Evolutionary conservation across 441 rosid genomes (phyloP).

Genomic region (Raphanus hybrid): DNA sequence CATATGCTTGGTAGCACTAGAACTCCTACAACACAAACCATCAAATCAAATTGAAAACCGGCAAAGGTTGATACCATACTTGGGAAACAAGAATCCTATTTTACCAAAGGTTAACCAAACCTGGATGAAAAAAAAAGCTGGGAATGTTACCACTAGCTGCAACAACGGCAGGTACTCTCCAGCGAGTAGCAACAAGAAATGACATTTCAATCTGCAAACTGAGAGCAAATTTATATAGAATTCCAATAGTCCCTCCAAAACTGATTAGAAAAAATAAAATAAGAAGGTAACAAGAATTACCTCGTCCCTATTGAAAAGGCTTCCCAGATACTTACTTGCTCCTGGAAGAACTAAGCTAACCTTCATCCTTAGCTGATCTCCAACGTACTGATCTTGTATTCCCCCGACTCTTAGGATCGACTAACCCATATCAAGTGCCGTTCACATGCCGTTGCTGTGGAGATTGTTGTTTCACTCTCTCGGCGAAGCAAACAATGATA

Average conservation of each 20-base stretch:
- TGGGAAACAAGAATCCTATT: slow-evolving; percentile 3
- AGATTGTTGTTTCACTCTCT: too few relatives aligned
- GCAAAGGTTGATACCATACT: neutral
- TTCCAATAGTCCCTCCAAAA: neutral
- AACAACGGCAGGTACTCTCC: slow-evolving; percentile 80
- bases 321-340: slow-evolving; percentile 63
- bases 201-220: slow-evolving; percentile 78
- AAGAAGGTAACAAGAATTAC: slow-evolving; percentile 45
- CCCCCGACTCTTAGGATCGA: too few relatives aligned
- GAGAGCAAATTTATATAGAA: neutral
- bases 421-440: too few relatives aligned
- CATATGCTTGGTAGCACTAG: slow-evolving; percentile 68
- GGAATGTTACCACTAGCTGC: slow-evolving; percentile 64
- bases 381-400: slow-evolving; percentile 46
- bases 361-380: slow-evolving; percentile 43
- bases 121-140: slow-evolving; percentile 1
- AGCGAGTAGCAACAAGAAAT: slow-evolving; percentile 67
- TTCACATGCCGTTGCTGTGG: too few relatives aligned
- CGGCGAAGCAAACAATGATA: too few relatives aligned
- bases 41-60: neutral
- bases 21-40: slow-evolving; percentile 51
- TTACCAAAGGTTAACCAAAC: slow-evolving; percentile 8
- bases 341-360: slow-evolving; percentile 49
- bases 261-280: neutral
- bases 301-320: slow-evolving; percentile 70